Percentiles rank a stretch among this genome's conserved stretches.
phyloP scores from a whole-genome alignment of 2,329 filamentous ascomycete genomes.

The Cladobotryum mycophilum region DNA sequence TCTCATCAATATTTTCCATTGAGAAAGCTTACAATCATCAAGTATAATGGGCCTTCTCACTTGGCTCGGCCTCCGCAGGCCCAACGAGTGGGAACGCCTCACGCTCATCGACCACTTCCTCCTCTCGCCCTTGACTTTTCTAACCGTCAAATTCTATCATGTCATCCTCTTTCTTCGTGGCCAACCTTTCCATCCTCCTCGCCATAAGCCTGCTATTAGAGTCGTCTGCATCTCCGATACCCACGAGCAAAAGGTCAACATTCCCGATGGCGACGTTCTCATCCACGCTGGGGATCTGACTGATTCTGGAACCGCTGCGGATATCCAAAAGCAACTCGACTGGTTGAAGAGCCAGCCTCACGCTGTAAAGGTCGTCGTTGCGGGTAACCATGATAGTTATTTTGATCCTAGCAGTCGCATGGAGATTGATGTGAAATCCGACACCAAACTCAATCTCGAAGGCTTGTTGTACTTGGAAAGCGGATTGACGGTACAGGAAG shows the following conservation, averaged over 20 bases:
- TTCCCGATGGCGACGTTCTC: slow-evolving; percentile 75
- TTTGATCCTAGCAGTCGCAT: slow-evolving; percentile 63
- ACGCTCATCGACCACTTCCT: slow-evolving; percentile 58
- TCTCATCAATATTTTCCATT: too few relatives aligned
- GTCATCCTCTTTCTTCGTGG: slow-evolving; percentile 63
- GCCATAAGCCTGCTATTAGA: slow-evolving; percentile 53
- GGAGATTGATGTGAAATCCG: slow-evolving; percentile 47
- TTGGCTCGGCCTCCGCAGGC: slow-evolving; percentile 42
- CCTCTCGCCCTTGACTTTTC: slow-evolving; percentile 59
- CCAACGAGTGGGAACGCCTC: slow-evolving; percentile 40
- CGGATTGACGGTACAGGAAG: slow-evolving; percentile 55
- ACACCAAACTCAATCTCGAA: slow-evolving; percentile 56
- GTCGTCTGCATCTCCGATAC: slow-evolving; percentile 90
- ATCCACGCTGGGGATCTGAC: slow-evolving; percentile 87
- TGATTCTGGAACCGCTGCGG: slow-evolving; percentile 61
- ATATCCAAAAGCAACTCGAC: slow-evolving; percentile 77
- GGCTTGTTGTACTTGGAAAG: slow-evolving; percentile 72
- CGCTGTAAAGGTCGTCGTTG: slow-evolving; percentile 71
- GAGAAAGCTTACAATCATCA: neutral
- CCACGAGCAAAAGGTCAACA: slow-evolving; percentile 55
- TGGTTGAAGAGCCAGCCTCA: slow-evolving; percentile 75
- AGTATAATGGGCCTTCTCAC: slow-evolving; percentile 39
- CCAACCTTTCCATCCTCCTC: slow-evolving; percentile 52
- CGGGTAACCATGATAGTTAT: slow-evolving; percentile 85
- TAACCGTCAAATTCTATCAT: slow-evolving; percentile 57